These are phyloP conservation scores for Millerago galiae DNA, from an alignment of 805 yeast species.

Conservation along the genomic window DNA sequence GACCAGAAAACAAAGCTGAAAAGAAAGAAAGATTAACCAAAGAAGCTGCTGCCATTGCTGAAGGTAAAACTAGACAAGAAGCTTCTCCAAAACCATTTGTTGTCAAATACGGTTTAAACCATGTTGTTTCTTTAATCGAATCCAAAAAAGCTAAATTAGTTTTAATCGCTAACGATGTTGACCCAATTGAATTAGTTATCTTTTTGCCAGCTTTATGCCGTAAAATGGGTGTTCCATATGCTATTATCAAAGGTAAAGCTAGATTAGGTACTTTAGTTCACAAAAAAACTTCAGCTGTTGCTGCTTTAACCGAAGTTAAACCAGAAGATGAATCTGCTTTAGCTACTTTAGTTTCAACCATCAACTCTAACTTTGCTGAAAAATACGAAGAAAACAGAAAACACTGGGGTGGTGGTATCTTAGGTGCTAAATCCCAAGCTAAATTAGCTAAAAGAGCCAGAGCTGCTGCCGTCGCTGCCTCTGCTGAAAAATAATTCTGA, in stretches of 20 bases:
- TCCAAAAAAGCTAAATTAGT: constrained; percentile 98
- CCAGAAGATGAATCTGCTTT: constrained; percentile 93
- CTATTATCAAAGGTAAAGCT: constrained; percentile 97
- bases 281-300: constrained; percentile 96
- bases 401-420: constrained; percentile 99
- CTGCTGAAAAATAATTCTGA: constrained; percentile 8
- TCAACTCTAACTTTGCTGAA: constrained; percentile 88
- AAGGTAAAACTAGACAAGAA: constrained; percentile 95
- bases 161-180: constrained; percentile 97
- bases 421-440: constrained; percentile 91
- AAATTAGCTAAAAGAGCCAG: constrained; percentile 42
- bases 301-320: constrained; percentile 93
- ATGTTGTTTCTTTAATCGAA: constrained; percentile 94
- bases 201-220: constrained; percentile 98
- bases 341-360: constrained; percentile 87
- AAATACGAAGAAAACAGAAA: constrained; percentile 94
- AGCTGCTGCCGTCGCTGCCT: constrained; percentile 16
- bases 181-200: constrained; percentile 96
- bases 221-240: constrained; percentile 99
- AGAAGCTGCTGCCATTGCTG: constrained; percentile 98
- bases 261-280: constrained; percentile 96
- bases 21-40: constrained; percentile 98
- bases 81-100: constrained; percentile 95
- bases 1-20: constrained; percentile 96
- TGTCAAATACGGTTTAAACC: constrained; percentile 98